A percentile compares a stretch with the other conserved stretches of the same genome.
These are phyloP conservation scores for Paraphoma chrysanthemicola DNA, from an alignment of 2,329 filamentous ascomycete species.

Conservation along the genomic window DNA sequence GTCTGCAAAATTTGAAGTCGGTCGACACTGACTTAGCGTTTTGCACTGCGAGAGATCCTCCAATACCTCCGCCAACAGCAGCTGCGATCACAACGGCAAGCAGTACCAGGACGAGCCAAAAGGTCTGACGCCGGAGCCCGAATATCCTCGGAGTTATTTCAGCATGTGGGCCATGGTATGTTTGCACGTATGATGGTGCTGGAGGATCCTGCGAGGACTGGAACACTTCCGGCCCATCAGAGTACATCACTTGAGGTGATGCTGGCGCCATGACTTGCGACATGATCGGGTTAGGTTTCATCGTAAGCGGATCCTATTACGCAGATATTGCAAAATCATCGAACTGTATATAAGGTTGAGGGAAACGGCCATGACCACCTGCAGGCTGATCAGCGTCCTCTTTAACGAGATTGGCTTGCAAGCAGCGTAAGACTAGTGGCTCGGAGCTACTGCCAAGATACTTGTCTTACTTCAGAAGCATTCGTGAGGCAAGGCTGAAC, in stretches of 20 bases:
- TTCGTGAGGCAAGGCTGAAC: no score
- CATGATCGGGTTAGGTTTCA: no score
- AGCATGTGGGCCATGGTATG: background rate
- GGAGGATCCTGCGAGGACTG: background rate
- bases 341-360: no score
- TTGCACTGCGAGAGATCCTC: background rate
- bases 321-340: no score
- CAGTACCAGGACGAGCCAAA: background rate
- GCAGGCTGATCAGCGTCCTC: no score
- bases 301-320: no score
- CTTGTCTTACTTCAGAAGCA: no score
- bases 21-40: background rate
- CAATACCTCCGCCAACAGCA: background rate
- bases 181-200: background rate
- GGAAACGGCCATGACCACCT: no score
- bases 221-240: background rate
- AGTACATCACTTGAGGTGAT: background rate
- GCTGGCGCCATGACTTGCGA: no score
- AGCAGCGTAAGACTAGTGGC: no score
- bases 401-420: no score
- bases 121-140: background rate
- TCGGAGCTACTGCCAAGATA: no score
- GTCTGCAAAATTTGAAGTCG: background rate
- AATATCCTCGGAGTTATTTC: background rate
- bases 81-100: background rate